phyloP scores from a whole-genome alignment of 2,329 filamentous ascomycete genomes.

The Ophiostoma sp. region DNA sequence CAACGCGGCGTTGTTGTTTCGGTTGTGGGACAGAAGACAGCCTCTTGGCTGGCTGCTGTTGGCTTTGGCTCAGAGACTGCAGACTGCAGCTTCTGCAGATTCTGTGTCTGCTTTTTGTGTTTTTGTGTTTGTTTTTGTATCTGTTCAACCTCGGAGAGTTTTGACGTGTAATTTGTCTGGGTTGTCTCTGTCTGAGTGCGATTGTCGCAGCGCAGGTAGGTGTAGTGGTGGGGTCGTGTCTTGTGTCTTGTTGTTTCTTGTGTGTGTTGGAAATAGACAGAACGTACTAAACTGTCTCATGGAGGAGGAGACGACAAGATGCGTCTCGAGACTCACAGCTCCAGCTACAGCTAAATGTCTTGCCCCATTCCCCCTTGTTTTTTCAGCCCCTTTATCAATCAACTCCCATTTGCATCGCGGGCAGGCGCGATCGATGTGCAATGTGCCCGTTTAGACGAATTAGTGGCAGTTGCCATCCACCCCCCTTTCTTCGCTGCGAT shows the following conservation, averaged over 20 bases:
- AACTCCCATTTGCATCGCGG: not conserved
- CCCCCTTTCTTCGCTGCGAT: not conserved
- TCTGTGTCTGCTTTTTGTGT: not conserved
- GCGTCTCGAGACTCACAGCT: conserved; percentile 1
- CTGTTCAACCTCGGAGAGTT: conserved; percentile 26
- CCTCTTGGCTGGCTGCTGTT: not conserved
- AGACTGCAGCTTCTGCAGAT: not conserved
- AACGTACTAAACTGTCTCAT: not conserved
- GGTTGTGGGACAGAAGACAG: conserved; percentile 11
- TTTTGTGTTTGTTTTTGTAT: not conserved
- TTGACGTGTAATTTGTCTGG: conserved; percentile 19
- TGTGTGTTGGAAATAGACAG: not conserved
- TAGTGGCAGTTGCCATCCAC: not conserved
- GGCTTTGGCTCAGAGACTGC: conserved; percentile 11
- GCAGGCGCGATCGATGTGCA: not conserved
- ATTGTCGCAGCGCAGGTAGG: conserved; percentile 3
- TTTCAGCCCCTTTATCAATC: not conserved
- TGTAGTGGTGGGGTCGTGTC: not conserved
- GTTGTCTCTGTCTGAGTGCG: not conserved
- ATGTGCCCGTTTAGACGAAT: not conserved
- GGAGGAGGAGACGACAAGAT: not conserved
- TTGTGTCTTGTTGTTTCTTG: not conserved
- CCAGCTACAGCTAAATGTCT: not conserved
- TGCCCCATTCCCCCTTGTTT: not conserved
- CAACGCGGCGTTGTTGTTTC: conserved; percentile 7